Evolutionary conservation across 2,329 filamentous ascomycete species (phyloP), one percentile per base, ranked within the genome.

Genomic region (Hypoxylon sp.): DNA sequence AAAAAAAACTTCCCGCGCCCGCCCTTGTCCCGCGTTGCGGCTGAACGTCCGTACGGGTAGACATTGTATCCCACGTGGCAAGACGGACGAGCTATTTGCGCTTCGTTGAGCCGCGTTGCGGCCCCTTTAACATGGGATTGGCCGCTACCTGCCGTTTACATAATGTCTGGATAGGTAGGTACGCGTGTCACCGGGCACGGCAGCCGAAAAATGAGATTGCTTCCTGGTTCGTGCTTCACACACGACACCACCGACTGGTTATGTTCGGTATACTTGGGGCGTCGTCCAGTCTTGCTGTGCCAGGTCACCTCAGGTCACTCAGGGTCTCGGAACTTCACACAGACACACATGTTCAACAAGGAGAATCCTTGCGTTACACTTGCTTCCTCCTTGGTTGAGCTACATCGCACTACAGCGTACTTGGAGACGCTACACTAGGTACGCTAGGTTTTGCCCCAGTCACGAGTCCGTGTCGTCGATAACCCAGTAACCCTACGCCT

Each of bases 21-120:
- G 7, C 19, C 19, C 42, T 20, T 42, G 41, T 43, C 45, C 46
- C 26, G 35, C 31, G 30, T 34, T 55, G 42, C 45, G 45, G 51
- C 45, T 55, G 45, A 47, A 21, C 41, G 34, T 29, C 20, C 46
- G 29, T n/a, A 35, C 51, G 45, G 46, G 20, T 48, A 43, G 42
- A 27, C n/a, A n/a, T n/a, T n/a, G n/a, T 50, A 50, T 55, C 51
- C 41, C 46, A 51, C 46, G 51, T 55, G 51, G 40, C 26, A 12
- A 15, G 15, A 35, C 29, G 21, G n/a, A 40, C 36, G 21, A 34
- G 30, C 16, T 27, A 3, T 35, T 20, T 25, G 42, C 29, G 34
- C 20, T 40, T 13, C 20, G 16, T 26, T 35, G 25, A 46, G 41
- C 41, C 42, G 36, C 37, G 25, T 41, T 26, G n/a, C 21, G 17